These are phyloP conservation scores for Turnera subulata DNA, from an alignment of 345 rosid genomes.

Conservation along the genomic window DNA sequence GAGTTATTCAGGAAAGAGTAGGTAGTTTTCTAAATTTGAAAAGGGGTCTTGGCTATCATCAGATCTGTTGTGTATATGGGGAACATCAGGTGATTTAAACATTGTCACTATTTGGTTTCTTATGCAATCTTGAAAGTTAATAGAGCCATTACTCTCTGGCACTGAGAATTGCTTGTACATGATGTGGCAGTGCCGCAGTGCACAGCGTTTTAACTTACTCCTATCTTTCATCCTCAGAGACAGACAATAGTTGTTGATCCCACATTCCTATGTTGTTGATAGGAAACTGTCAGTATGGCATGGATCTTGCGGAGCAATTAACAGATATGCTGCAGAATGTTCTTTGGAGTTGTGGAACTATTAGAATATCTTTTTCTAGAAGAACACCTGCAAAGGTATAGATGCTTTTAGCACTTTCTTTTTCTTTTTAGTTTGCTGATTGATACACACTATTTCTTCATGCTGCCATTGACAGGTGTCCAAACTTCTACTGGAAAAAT, in stretches of 20 bases:
- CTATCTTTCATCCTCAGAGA: too few relatives aligned
- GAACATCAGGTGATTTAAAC: too few relatives aligned
- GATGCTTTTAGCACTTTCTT: not conserved
- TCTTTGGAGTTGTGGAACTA: conserved; percentile 33
- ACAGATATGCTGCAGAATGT: conserved; percentile 21
- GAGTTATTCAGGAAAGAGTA: too few relatives aligned
- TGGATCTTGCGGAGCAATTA: conserved; percentile 22
- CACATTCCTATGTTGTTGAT: not conserved
- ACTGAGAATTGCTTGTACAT: not conserved
- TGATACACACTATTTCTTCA: not conserved
- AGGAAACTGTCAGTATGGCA: conserved; percentile 27
- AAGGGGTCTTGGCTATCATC: too few relatives aligned
- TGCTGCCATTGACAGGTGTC: conserved; percentile 16
- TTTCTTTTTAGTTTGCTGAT: conserved; percentile 3
- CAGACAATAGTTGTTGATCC: not conserved
- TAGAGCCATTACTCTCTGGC: too few relatives aligned
- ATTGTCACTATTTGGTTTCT: too few relatives aligned
- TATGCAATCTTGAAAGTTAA: too few relatives aligned
- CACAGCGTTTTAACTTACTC: too few relatives aligned
- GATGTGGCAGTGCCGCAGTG: too few relatives aligned
- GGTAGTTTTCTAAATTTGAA: too few relatives aligned
- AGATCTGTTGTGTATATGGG: too few relatives aligned
- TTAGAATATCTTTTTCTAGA: conserved; percentile 29
- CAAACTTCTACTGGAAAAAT: conserved; percentile 11
- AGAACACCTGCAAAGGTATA: conserved; percentile 28